A percentile compares a stretch with the other conserved stretches of the same genome.
phyloP scores from a whole-genome alignment of 1,284 basidiomycete species.

The Ustilago esculenta region DNA sequence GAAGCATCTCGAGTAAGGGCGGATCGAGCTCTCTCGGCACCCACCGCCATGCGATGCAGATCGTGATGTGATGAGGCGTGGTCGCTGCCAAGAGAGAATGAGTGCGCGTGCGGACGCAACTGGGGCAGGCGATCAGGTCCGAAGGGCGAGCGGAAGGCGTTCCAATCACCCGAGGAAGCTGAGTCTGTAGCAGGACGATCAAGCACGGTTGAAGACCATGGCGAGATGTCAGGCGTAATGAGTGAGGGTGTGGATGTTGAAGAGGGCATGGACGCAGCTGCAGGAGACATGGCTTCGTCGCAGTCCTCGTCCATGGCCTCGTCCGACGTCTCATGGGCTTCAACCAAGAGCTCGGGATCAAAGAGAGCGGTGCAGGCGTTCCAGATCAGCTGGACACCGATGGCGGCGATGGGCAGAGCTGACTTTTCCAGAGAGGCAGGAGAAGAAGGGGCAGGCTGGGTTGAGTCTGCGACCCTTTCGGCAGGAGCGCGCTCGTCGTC shows the following conservation, averaged over 20 bases:
- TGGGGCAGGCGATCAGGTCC: constrained; percentile 32
- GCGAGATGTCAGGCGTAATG: constrained; percentile 43
- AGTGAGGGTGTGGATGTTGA: constrained; percentile 39
- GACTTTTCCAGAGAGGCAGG: constrained; percentile 59
- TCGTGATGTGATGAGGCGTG: constrained; percentile 26
- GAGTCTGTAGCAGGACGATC: constrained; percentile 13
- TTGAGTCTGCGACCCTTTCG: constrained; percentile 10
- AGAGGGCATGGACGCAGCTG: constrained; percentile 35
- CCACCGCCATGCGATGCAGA: constrained; percentile 47
- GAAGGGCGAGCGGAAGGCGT: constrained; percentile 48
- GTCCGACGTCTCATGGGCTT: constrained; percentile 32
- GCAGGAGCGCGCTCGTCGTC: background rate
- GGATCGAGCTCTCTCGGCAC: constrained; percentile 35
- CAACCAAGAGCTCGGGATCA: constrained; percentile 38
- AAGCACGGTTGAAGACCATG: constrained; percentile 36
- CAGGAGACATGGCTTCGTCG: constrained; percentile 33
- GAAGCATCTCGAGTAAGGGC: constrained; percentile 9
- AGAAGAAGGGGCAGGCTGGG: constrained; percentile 49
- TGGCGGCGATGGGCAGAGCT: constrained; percentile 54
- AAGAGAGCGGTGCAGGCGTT: constrained; percentile 52
- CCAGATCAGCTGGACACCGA: constrained; percentile 65
- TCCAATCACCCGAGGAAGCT: constrained; percentile 30
- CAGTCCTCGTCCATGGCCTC: constrained; percentile 35
- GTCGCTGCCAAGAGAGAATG: constrained; percentile 39
- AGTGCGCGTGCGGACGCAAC: constrained; percentile 39